A percentile compares a stretch with the other conserved stretches of the same genome.
These are phyloP conservation scores for Boletellus ananas DNA, from an alignment of 768 basidiomycete species.

Conservation along the genomic window DNA sequence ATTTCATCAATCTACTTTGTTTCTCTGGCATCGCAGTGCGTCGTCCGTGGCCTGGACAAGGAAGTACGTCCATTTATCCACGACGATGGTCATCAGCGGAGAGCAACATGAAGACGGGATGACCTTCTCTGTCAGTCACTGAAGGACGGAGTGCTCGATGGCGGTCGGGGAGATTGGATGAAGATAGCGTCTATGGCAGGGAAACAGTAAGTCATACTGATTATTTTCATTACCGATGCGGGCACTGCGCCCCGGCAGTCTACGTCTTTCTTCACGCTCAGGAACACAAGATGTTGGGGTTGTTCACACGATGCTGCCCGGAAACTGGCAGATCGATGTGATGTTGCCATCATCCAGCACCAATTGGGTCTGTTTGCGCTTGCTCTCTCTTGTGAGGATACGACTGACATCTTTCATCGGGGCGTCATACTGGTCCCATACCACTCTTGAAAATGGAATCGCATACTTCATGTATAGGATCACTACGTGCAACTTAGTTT, in stretches of 20 bases:
- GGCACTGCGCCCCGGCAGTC: slow-evolving; percentile 81
- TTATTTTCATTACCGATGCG: slow-evolving; percentile 80
- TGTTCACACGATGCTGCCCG: slow-evolving; percentile 88
- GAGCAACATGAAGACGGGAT: slow-evolving; percentile 46
- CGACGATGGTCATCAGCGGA: slow-evolving; percentile 48
- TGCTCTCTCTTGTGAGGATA: slow-evolving; percentile 11
- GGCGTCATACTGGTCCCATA: slow-evolving; percentile 90
- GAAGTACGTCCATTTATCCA: slow-evolving; percentile 66
- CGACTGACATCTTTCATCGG: slow-evolving; percentile 25
- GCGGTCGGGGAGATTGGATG: too few species aligned
- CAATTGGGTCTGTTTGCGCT: slow-evolving; percentile 50
- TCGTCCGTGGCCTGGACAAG: too few species aligned
- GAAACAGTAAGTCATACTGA: slow-evolving; percentile 69
- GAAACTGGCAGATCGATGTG: slow-evolving; percentile 77
- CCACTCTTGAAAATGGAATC: slow-evolving; percentile 87
- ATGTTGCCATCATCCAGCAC: slow-evolving; percentile 90
- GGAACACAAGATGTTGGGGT: slow-evolving; percentile 52
- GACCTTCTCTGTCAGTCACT: too few species aligned
- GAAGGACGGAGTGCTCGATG: too few species aligned
- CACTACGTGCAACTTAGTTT: too few species aligned
- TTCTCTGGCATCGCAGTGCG: slow-evolving; percentile 27
- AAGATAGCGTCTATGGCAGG: slow-evolving; percentile 76
- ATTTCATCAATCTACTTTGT: not conserved
- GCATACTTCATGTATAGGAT: slow-evolving; percentile 88
- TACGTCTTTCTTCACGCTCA: not conserved